These are phyloP conservation scores for Diaporthe eres DNA, from an alignment of 2,329 filamentous ascomycete species.

Conservation along the genomic window DNA sequence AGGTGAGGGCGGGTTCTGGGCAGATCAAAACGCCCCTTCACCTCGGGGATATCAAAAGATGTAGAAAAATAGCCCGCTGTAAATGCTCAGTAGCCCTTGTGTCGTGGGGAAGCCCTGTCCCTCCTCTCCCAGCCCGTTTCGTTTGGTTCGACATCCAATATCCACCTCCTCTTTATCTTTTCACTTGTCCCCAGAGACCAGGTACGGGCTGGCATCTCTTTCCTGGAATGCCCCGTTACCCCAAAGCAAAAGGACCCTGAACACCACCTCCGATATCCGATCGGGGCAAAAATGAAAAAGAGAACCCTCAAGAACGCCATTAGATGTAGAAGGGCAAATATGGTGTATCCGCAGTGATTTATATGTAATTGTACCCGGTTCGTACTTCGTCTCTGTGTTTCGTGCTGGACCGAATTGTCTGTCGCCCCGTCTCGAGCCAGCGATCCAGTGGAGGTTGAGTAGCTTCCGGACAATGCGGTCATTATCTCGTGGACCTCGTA, in stretches of 20 bases:
- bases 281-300: neutral
- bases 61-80: slow-evolving; percentile 34
- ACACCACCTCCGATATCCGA: slow-evolving; percentile 34
- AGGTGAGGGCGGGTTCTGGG: slow-evolving; percentile 18
- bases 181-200: slow-evolving; percentile 29
- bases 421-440: slow-evolving; percentile 28
- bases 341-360: slow-evolving; percentile 26
- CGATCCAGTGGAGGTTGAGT: slow-evolving; percentile 33
- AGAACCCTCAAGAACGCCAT: slow-evolving; percentile 39
- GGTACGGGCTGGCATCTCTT: slow-evolving; percentile 21
- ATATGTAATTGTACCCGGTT: slow-evolving; percentile 38
- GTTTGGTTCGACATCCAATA: slow-evolving; percentile 18
- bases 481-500: slow-evolving; percentile 37
- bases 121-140: neutral
- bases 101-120: slow-evolving; percentile 17
- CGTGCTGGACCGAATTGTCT: slow-evolving; percentile 39
- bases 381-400: slow-evolving; percentile 41
- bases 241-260: slow-evolving; percentile 35
- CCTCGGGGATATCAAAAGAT: slow-evolving; percentile 37
- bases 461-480: slow-evolving; percentile 38
- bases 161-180: slow-evolving; percentile 3
- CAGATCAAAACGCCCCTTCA: slow-evolving; percentile 22
- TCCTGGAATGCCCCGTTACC: slow-evolving; percentile 9
- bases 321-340: slow-evolving; percentile 32
- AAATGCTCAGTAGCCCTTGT: slow-evolving; percentile 35